A percentile compares a stretch with the other conserved stretches of the same genome.
phyloP scores from a whole-genome alignment of 106 monocot genomes.

The Allium sativum region DNA sequence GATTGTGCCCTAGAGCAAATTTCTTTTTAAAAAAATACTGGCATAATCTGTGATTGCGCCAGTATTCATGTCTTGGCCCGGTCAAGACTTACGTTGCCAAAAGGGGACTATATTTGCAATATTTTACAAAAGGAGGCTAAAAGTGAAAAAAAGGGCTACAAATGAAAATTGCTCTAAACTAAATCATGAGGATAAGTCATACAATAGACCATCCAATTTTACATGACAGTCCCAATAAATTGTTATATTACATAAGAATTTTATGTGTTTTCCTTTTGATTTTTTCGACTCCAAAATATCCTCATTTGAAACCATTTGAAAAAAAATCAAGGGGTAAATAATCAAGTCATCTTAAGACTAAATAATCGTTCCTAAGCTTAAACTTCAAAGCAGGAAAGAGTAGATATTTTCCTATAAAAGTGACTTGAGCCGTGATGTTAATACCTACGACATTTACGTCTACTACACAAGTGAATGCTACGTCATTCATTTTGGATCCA shows the following conservation, averaged over 20 bases:
- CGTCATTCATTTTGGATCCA: conserved; percentile 93
- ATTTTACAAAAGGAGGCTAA: too few relatives aligned
- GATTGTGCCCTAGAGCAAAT: too few relatives aligned
- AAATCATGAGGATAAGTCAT: neutral
- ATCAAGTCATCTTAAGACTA: too few relatives aligned
- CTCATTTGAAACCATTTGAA: conserved; percentile 33
- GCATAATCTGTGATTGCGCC: too few relatives aligned
- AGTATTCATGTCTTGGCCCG: too few relatives aligned
- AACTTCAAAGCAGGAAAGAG: neutral
- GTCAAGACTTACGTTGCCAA: too few relatives aligned
- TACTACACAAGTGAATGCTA: conserved; percentile 86
- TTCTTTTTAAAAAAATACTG: too few relatives aligned
- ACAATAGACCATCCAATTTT: conserved; percentile 79
- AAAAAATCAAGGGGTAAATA: neutral
- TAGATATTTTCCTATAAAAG: conserved; percentile 36
- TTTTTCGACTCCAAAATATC: conserved; percentile 47
- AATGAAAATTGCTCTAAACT: too few relatives aligned
- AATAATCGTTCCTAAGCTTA: too few relatives aligned
- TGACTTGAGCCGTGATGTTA: conserved; percentile 89
- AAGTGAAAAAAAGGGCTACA: too few relatives aligned
- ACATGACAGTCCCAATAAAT: conserved; percentile 85
- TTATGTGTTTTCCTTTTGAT: conserved; percentile 60
- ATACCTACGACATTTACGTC: conserved; percentile 77
- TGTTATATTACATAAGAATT: conserved; percentile 58
- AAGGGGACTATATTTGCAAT: too few relatives aligned